A percentile compares a stretch with the other conserved stretches of the same genome.
phyloP scores from a whole-genome alignment of 1,284 basidiomycete species.

The Malassezia pachydermatis region DNA sequence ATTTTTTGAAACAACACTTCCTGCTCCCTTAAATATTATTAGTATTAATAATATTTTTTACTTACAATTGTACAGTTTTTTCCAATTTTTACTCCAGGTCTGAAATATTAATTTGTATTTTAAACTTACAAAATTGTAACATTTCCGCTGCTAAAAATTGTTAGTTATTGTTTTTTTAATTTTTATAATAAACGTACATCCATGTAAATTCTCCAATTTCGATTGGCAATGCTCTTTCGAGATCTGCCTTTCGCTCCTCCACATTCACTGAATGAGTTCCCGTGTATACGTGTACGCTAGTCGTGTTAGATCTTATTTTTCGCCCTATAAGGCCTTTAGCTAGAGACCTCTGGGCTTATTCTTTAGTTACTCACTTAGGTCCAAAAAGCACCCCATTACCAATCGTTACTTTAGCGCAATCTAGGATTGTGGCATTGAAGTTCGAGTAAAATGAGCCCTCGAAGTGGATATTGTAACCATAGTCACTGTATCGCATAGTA shows the following conservation, averaged over 20 bases:
- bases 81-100: constrained; percentile 20
- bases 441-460: constrained; percentile 28
- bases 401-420: constrained; percentile 23
- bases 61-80: constrained; percentile 20
- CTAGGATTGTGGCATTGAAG: constrained; percentile 24
- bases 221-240: constrained; percentile 28
- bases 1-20: constrained; percentile 20
- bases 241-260: constrained; percentile 19
- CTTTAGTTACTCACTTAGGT: constrained; percentile 19
- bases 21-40: constrained; percentile 15
- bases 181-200: constrained; percentile 14
- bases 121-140: constrained; percentile 13
- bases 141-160: constrained; percentile 18
- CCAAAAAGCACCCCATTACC: constrained; percentile 26
- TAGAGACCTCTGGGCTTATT: background rate
- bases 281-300: constrained; percentile 23
- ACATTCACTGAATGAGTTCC: constrained; percentile 24
- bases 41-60: background rate
- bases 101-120: constrained; percentile 6
- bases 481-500: constrained; percentile 17
- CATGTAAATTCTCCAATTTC: constrained; percentile 23
- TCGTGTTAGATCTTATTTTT: background rate
- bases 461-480: constrained; percentile 27
- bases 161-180: constrained; percentile 4
- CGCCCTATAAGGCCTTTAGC: background rate